Evolutionary conservation across 2,329 filamentous ascomycete genomes (phyloP), one percentile per base, ranked within the genome.

Genomic region (Ilyonectria sp.): DNA sequence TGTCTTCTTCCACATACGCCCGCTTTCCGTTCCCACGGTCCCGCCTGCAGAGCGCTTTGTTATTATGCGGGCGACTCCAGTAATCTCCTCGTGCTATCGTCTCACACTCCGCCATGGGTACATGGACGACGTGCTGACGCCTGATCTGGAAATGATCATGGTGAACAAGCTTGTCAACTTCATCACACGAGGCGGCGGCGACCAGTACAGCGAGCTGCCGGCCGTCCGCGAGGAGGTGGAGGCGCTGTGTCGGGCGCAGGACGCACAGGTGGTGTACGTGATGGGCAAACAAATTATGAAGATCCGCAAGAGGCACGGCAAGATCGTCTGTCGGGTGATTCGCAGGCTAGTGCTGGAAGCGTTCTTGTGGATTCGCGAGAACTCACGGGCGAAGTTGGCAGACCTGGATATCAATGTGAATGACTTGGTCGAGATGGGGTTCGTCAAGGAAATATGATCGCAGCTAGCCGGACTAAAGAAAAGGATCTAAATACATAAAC

Each of bases 1-100:
- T n/a, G 85, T 94, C 1, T 94, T 94, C 78, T 92, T 94, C 77
- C 92, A 94, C 73, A 85, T 94, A 64, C 88, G 90, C 6, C 86
- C 91, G 0, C 82, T 93, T 0, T 85, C 89, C 33, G 81, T 83
- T 2, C 91, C 92, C 0, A 86, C 84, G 0, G 86, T 91, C 3
- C 77, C 86, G 0, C 75, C 82, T 5, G 76, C 77, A 1, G 84
- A 88, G 67, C 80, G 86, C 3, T 89, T 86, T 65, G 76, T 83
- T 26, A 81, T 87, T 46, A 81, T 81, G 11, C 80, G 81, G 7
- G 79, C 81, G 35, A 76, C 74, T 49, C 70, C 75, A 17, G 76
- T 78, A 29, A 80, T 93, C 21, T 88, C 89, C 0, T 87, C 90
- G 35, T 91, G 90, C 71, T 94, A 93, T 76, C 87, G 91, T 3